Conservation (phyloP, 371 early-diverging fungal genomes). For the Syncephalastrum sp. region DNA sequence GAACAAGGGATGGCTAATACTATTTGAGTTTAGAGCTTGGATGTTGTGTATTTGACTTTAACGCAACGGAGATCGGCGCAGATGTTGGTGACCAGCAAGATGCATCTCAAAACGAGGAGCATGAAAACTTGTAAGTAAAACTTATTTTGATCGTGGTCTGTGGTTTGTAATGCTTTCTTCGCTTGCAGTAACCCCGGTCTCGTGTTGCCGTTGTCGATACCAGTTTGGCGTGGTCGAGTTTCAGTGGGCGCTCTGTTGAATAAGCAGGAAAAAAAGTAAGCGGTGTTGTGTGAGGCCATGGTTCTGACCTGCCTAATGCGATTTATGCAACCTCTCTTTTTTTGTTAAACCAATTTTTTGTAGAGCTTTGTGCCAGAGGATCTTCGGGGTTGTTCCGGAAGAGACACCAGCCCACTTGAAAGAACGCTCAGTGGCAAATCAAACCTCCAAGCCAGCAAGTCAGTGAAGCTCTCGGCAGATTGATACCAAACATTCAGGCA, state of each 20-base stretch:
- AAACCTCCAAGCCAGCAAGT: constrained; percentile 2
- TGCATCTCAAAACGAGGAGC: neutral
- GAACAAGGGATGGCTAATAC: constrained; percentile 20
- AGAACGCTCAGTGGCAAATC: constrained; percentile 19
- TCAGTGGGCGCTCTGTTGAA: constrained; percentile 72
- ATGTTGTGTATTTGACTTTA: constrained; percentile 62
- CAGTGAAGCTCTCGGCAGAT: too few relatives aligned
- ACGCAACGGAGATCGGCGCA: constrained; percentile 28
- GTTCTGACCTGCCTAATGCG: neutral
- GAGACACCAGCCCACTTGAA: constrained; percentile 42
- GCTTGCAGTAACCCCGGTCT: constrained; percentile 26
- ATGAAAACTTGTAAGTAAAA: constrained; percentile 21
- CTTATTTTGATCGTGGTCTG: constrained; percentile 4
- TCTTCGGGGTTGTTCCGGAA: constrained; percentile 43
- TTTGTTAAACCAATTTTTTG: neutral
- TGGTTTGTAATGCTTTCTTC: neutral
- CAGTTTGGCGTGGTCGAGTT: constrained; percentile 75
- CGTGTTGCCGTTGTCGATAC: constrained; percentile 53
- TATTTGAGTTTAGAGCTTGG: constrained; percentile 10
- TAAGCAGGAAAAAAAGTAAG: constrained; percentile 66
- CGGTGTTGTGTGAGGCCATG: neutral
- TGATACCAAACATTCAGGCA: neutral
- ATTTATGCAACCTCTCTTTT: too few relatives aligned
- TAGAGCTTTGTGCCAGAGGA: constrained; percentile 39
- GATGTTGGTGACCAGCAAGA: too few relatives aligned